Evolutionary conservation across 75 land plant species (phyloP), one percentile per base, ranked within the genome.

Genomic region (Pinus tabuliformis): DNA sequence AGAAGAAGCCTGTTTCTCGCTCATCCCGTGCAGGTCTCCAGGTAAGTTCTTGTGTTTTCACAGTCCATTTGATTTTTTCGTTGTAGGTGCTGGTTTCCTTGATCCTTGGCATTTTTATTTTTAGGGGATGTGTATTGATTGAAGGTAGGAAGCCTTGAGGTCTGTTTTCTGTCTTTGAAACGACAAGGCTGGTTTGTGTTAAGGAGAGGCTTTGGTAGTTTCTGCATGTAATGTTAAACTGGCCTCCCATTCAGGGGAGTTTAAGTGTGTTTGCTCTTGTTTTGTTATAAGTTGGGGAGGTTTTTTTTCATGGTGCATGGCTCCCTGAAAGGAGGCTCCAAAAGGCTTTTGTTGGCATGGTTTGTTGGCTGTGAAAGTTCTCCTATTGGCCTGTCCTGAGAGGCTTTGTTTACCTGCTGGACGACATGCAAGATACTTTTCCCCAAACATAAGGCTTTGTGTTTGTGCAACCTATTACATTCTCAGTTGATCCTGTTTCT

Each of bases 1-100:
- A 88, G 90, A 90, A 90, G 78, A 85, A 85, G 76, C 88, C 92
- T 9, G 68, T 83, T 56, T 85, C 92, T 21, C 77, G 91, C 42
- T 90, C 92, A 3, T 80, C 92, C 12, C 92, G 92, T 18, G 92
- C 92, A 18, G 92, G 92, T 21, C 73, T 90, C 16, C 92, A 90
- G 92, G 92, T 88, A 33, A 28, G 37, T 79, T 49, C 54, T 49
- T 49, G 54, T 49, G 9, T 49, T 49, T 49, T 49, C 54, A 49
- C 13, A 49, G 54, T 49, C 54, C 24, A n/a, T 22, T 45, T 45
- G 42, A 17, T 66, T 36, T 39, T 39, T 11, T 39, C 39, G 20
- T 42, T 14, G 66, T 14, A 18, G 1, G 36, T 15, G 17, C 66
- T 37, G 36, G n/a, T 64, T 64, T 6, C 3, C 20, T 33, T 64